Percentiles rank a stretch among this genome's conserved stretches.
phyloP scores from a whole-genome alignment of 257 asterid genomes.

The Primulina eburnea region DNA sequence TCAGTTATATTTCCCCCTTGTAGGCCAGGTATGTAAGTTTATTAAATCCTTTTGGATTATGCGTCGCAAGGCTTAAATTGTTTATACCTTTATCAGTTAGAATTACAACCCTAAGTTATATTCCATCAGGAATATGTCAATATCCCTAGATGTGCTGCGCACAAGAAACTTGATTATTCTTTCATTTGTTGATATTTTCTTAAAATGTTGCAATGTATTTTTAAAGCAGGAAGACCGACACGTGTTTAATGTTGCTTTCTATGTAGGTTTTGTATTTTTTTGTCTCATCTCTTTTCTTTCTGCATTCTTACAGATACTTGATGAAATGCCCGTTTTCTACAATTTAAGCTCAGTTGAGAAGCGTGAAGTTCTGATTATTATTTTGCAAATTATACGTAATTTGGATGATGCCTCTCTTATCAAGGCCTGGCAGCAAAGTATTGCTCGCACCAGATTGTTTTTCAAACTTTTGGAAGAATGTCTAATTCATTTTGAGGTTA shows the following conservation, averaged over 20 bases:
- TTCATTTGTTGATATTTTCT: constrained; percentile 1
- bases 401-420: constrained; percentile 92
- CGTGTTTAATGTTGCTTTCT: constrained; percentile 8
- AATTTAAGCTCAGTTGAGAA: constrained; percentile 85
- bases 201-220: neutral
- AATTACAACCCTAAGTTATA: constrained; percentile 7
- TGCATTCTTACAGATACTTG: constrained; percentile 69
- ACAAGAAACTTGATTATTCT: constrained; percentile 8
- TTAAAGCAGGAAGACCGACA: neutral
- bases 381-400: constrained; percentile 88
- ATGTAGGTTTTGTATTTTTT: constrained; percentile 19
- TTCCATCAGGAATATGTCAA: neutral
- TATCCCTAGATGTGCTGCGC: constrained; percentile 13
- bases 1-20: constrained; percentile 90
- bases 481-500: constrained; percentile 91
- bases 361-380: constrained; percentile 77
- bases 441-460: constrained; percentile 97
- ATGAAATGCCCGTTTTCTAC: constrained; percentile 99
- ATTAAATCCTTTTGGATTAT: constrained; percentile 1
- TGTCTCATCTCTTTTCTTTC: constrained; percentile 25
- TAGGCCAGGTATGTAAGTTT: constrained; percentile 71
- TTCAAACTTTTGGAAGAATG: constrained; percentile 97
- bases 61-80: constrained; percentile 5
- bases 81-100: neutral
- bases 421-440: constrained; percentile 99